Base-by-base conservation (phyloP, 306 rosid species). In the Pterocarpus santalinus region DNA sequence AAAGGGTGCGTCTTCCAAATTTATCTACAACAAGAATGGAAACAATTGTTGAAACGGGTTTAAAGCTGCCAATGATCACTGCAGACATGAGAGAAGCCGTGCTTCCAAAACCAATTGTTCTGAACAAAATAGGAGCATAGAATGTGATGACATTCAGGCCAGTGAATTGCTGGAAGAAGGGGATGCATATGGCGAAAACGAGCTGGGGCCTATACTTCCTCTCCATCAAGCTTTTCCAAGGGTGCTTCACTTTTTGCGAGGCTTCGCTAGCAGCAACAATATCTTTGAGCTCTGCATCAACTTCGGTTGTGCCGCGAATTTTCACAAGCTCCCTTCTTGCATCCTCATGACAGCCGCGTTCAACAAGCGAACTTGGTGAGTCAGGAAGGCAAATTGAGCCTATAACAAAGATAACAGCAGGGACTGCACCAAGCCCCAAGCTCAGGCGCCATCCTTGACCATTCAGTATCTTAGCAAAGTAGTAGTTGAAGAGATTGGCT, bases 391-490 rank as follows among this genome's bases (percentile, higher is more conserved):
- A 86, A 0, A 92, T 0, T 1, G 94, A 73, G 2, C 97, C 97
- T 0, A 91, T 0, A 4, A 88, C 76, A 76, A 94, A 88, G 15
- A 91, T 70, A 5, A 94, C 0, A 22, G 97, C 96, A 3, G 97
- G 98, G 13, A 91, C 90, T 4, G 88, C 85, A 7, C 96, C 97
- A 9, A 91, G 89, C 0, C 96, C 98, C 28, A 94, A 90, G 79
- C 96, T 92, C 67, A 92, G 77, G 9, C 97, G 81, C 98, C 97
- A 94, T 4, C 96, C 94, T 56, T 92, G 86, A 9, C 95, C 94
- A 15, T 90, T 84, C n/a, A 83, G 2, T 4, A 89, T 76, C 65
- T 85, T 36, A 10, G 90, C 78, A 35, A 92, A 88, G 56, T 76
- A 80, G 65, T 94, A 94, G 87, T 94, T 94, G 8, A 84, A 76